A percentile compares a stretch with the other conserved stretches of the same genome.
phyloP scores from a whole-genome alignment of 805 yeast species.

The Wickerhamiella sorbophila region DNA sequence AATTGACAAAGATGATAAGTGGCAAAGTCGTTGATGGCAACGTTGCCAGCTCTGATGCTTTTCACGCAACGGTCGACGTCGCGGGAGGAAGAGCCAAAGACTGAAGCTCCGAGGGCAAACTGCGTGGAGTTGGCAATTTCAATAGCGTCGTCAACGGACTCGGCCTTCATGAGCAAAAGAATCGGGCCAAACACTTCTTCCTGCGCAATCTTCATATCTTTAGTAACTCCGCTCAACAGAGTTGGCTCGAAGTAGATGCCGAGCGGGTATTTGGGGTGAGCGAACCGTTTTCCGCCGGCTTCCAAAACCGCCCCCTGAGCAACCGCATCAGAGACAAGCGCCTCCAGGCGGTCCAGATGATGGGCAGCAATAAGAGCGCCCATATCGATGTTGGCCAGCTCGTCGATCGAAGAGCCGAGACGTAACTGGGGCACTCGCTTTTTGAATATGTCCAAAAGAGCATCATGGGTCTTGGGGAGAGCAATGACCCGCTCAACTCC shows the following conservation, averaged over 20 bases:
- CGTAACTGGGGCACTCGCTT: conserved; percentile 48
- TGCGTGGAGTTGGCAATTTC: conserved; percentile 68
- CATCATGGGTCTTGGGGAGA: conserved; percentile 51
- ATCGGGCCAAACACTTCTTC: conserved; percentile 94
- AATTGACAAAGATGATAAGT: conserved; percentile 89
- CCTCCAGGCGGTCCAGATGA: conserved; percentile 55
- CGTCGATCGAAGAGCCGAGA: conserved; percentile 85
- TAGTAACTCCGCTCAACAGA: conserved; percentile 63
- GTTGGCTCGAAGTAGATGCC: conserved; percentile 94
- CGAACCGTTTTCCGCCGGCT: conserved; percentile 65
- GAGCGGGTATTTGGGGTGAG: conserved; percentile 86
- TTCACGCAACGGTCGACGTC: conserved; percentile 51
- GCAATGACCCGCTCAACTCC: conserved; percentile 93
- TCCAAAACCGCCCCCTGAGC: conserved; percentile 64
- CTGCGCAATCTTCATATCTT: conserved; percentile 64
- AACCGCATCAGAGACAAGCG: conserved; percentile 59
- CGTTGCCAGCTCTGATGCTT: conserved; percentile 66
- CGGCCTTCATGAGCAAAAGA: conserved; percentile 63
- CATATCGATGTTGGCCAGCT: conserved; percentile 79
- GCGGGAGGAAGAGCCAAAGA: conserved; percentile 54
- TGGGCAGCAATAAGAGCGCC: conserved; percentile 86
- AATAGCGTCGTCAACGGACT: conserved; percentile 50
- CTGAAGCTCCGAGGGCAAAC: conserved; percentile 85
- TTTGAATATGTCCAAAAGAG: conserved; percentile 41
- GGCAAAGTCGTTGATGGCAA: conserved; percentile 95